Evolutionary conservation across 1,284 basidiomycete species (phyloP).

Genomic region (Naganishia sp.): DNA sequence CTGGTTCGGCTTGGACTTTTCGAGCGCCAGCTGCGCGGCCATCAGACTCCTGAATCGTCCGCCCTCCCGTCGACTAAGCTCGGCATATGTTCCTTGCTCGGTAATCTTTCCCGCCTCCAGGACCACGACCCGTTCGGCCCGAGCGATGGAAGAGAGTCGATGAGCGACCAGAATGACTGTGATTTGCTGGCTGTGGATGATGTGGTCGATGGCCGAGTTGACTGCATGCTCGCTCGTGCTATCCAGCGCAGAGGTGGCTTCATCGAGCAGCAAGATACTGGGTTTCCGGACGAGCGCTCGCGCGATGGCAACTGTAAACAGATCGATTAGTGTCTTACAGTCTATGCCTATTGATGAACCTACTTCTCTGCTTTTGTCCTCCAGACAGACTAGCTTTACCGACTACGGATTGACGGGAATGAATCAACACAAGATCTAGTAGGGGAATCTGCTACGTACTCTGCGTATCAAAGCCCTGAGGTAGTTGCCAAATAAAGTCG

Average conservation of each 20-base stretch:
- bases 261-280: slow-evolving; percentile 57
- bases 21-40: slow-evolving; percentile 71
- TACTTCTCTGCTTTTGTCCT: slow-evolving; percentile 56
- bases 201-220: slow-evolving; percentile 87
- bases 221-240: slow-evolving; percentile 79
- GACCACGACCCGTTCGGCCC: slow-evolving; percentile 81
- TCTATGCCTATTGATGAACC: not conserved
- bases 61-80: slow-evolving; percentile 66
- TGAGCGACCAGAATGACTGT: slow-evolving; percentile 90
- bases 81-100: slow-evolving; percentile 79
- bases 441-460: slow-evolving; percentile 55
- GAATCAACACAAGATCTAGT: slow-evolving; percentile 21
- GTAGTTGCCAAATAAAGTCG: slow-evolving; percentile 91
- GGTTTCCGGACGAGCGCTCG: slow-evolving; percentile 57
- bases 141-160: slow-evolving; percentile 76
- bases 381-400: slow-evolving; percentile 54
- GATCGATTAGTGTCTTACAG: not conserved
- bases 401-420: slow-evolving; percentile 35
- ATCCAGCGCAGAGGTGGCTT: slow-evolving; percentile 66
- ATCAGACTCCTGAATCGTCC: slow-evolving; percentile 79
- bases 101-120: slow-evolving; percentile 81
- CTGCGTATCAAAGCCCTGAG: slow-evolving; percentile 76
- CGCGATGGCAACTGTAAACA: slow-evolving; percentile 54
- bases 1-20: slow-evolving; percentile 36
- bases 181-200: slow-evolving; percentile 71